A percentile compares a stretch with the other conserved stretches of the same genome.
These are phyloP conservation scores for Pestalotiopsis sp. DNA, from an alignment of 2,329 filamentous ascomycete genomes.

Conservation along the genomic window DNA sequence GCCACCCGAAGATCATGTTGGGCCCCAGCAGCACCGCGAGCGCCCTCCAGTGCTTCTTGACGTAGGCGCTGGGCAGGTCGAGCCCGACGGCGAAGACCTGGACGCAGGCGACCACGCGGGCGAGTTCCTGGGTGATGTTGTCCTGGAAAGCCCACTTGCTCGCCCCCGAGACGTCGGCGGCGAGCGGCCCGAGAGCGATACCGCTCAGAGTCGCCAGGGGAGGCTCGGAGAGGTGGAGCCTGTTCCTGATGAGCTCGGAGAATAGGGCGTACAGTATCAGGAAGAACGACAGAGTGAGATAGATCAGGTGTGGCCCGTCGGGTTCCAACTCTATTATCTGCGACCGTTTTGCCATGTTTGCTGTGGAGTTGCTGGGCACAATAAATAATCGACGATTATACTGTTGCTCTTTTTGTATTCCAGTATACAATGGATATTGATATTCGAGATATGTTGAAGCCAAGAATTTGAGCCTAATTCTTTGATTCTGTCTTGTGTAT, in stretches of 20 bases:
- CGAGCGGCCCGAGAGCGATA: not conserved
- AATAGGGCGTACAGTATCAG: constrained; percentile 4
- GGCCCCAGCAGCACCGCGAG: constrained; percentile 57
- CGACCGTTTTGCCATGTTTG: not conserved
- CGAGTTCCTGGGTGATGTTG: constrained; percentile 1
- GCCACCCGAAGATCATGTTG: constrained; percentile 63
- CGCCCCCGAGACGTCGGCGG: not conserved
- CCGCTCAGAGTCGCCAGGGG: constrained; percentile 1
- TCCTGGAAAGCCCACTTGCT: not conserved
- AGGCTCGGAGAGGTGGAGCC: constrained; percentile 6
- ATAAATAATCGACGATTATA: too few species aligned
- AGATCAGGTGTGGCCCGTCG: constrained; percentile 1
- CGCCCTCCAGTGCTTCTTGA: constrained; percentile 48
- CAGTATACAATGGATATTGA: not conserved
- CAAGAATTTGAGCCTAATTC: not conserved
- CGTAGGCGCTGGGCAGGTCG: constrained; percentile 59
- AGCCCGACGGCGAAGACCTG: constrained; percentile 64
- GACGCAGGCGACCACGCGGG: constrained; percentile 28
- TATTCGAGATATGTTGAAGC: not conserved
- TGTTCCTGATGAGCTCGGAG: constrained; percentile 2
- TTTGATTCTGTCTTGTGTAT: not conserved
- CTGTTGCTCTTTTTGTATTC: not conserved
- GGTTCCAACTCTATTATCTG: not conserved
- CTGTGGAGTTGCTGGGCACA: not conserved
- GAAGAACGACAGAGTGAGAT: not conserved